Conservation (phyloP, 768 basidiomycete species). For the Cystobasidium tubakii region DNA sequence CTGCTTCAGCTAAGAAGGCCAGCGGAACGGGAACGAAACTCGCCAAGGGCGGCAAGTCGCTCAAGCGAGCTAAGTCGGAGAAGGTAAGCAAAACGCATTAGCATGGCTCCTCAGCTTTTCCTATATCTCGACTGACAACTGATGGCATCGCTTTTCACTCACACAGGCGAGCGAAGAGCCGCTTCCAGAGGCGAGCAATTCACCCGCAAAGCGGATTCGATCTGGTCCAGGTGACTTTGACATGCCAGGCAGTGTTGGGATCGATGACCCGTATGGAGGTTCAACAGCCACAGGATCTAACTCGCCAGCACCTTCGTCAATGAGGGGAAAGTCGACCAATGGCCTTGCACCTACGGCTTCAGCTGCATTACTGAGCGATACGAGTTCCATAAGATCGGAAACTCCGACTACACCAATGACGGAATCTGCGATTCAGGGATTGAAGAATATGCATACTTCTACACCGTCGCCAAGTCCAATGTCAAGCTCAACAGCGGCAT, state of each 20-base stretch:
- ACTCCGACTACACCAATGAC: slow-evolving; percentile 27
- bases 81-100: slow-evolving; percentile 35
- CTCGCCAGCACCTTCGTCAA: background rate
- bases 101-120: no score
- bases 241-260: slow-evolving; percentile 1
- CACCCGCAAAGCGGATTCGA: slow-evolving; percentile 30
- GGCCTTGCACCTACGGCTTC: background rate
- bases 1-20: background rate
- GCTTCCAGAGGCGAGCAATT: background rate
- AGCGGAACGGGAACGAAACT: background rate
- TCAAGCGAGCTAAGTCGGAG: slow-evolving; percentile 35
- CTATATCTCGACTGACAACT: background rate
- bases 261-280: slow-evolving; percentile 10
- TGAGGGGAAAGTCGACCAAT: background rate
- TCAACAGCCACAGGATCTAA: background rate
- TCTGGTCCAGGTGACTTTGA: slow-evolving; percentile 5
- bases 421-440: slow-evolving; percentile 20
- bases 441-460: slow-evolving; percentile 20
- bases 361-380: background rate
- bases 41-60: slow-evolving; percentile 21
- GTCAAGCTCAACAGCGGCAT: background rate
- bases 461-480: background rate
- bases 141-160: background rate
- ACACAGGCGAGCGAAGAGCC: background rate
- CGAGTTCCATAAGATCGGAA: background rate